A percentile compares a stretch with the other conserved stretches of the same genome.
Evolutionary conservation across 2,329 filamentous ascomycete species (phyloP).

Genomic region (Biscogniauxia mediterranea): DNA sequence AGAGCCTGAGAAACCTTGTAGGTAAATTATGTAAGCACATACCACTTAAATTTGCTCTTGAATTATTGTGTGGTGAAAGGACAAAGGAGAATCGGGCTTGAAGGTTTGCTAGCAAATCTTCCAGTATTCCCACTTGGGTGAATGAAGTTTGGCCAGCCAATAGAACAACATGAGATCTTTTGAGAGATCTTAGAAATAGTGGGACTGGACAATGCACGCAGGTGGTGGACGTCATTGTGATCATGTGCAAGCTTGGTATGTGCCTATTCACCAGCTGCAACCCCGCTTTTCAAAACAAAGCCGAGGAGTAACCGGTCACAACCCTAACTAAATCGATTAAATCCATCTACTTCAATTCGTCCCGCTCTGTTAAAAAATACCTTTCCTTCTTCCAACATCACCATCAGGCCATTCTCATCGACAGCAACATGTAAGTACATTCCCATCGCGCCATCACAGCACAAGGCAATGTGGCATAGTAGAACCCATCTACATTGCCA

Average conservation of each 20-base stretch:
- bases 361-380: conserved; percentile 19
- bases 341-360: conserved; percentile 29
- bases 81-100: no score
- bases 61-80: no score
- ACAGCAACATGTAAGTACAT: conserved; percentile 32
- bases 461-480: background rate
- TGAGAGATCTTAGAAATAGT: no score
- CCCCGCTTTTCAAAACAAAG: conserved; percentile 10
- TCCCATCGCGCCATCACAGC: background rate
- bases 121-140: no score
- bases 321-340: conserved; percentile 29
- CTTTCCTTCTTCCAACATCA: conserved; percentile 28
- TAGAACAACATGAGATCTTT: no score
- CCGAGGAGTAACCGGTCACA: conserved; percentile 31
- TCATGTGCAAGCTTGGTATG: background rate
- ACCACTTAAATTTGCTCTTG: no score
- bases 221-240: background rate
- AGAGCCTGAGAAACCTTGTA: no score
- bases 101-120: no score
- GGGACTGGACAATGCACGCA: background rate
- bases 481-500: background rate
- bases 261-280: background rate
- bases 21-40: no score
- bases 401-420: conserved; percentile 33
- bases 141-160: no score